Evolutionary conservation across 371 early-diverging fungal genomes (phyloP).

Genomic region (Apophysomyces elegans): DNA sequence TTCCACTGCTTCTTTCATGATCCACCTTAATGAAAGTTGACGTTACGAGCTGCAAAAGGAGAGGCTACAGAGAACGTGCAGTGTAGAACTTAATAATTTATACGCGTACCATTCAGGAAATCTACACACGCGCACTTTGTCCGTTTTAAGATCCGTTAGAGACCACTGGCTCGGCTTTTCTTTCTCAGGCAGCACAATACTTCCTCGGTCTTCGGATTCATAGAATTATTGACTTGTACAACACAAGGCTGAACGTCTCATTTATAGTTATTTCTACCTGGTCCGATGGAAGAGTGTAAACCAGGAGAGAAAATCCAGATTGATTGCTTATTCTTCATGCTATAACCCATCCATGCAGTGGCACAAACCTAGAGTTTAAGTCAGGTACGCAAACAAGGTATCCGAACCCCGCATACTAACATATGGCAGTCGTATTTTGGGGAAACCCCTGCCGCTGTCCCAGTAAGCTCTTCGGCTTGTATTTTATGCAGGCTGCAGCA

Average conservation of each 20-base stretch:
- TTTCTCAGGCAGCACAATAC: conserved; percentile 7
- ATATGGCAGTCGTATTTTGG: too few species aligned
- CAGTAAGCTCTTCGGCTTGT: too few species aligned
- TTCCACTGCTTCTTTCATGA: conserved; percentile 3
- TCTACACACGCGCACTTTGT: conserved; percentile 4
- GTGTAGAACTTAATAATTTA: background rate
- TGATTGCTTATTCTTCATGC: too few species aligned
- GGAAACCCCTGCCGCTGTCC: too few species aligned
- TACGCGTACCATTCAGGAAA: conserved; percentile 1
- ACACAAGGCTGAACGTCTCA: background rate
- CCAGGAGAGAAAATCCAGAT: too few species aligned
- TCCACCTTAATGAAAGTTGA: conserved; percentile 7
- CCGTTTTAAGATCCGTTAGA: conserved; percentile 7
- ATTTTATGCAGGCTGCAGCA: too few species aligned
- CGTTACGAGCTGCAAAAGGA: conserved; percentile 5
- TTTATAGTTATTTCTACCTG: background rate
- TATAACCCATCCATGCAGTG: too few species aligned
- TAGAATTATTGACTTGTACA: background rate
- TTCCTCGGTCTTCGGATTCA: conserved; percentile 4
- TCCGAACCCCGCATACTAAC: too few species aligned
- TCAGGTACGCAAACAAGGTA: too few species aligned
- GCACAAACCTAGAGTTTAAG: too few species aligned
- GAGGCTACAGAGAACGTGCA: conserved; percentile 12
- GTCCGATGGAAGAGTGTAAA: too few species aligned
- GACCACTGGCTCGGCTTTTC: background rate